Evolutionary conservation across 108 stramenopile species (phyloP), one percentile per base, ranked within the genome.

Genomic region (Fragilariopsis cylindrus): DNA sequence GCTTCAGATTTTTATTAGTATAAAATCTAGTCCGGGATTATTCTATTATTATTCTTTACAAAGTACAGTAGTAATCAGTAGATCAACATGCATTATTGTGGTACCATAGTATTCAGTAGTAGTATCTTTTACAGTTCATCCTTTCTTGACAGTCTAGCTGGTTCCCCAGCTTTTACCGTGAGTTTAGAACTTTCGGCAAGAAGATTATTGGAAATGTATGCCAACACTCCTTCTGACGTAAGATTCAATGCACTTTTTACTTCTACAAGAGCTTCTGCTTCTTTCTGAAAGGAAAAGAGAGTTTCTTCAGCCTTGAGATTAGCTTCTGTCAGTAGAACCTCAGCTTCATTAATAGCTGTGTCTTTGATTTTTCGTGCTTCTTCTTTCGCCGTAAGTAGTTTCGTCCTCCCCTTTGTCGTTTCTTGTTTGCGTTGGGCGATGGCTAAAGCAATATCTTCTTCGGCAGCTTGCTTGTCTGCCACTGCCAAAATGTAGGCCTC

Each of bases 401-500:
- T 73, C 15, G 85, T 87, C 6, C 74, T 18, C 9, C 82, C 85
- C 67, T 81, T 83, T 7, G 85, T 87, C 3, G 58, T 81, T 69
- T 81, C 77, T 65, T 84, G 85, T 54, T 53, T 69, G 3, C 85
- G 74, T 41, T 87, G 77, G 62, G 55, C 71, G 15, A 57, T 56
- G 7, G 85, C 85, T 16, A 87, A 60, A 0, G 73, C 70, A 70
- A 87, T 87, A 62, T 83, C 85, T 67, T 87, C 85, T 50, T 80
- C 78, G 3, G 82, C 82, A 45, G 76, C 45, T 57, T 86, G 85
- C 76, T 86, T 86, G 42, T 76, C 76, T 41, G 75, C 54, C 45
- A 86, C 82, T 9, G 85, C 79, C 13, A 57, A 41, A 16, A 71
- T 75, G 56, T 86, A 83, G 42, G 50, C 81, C 12, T 21, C 55